phyloP scores from a whole-genome alignment of 2,329 filamentous ascomycete species.

The Simplicillium sp. region DNA sequence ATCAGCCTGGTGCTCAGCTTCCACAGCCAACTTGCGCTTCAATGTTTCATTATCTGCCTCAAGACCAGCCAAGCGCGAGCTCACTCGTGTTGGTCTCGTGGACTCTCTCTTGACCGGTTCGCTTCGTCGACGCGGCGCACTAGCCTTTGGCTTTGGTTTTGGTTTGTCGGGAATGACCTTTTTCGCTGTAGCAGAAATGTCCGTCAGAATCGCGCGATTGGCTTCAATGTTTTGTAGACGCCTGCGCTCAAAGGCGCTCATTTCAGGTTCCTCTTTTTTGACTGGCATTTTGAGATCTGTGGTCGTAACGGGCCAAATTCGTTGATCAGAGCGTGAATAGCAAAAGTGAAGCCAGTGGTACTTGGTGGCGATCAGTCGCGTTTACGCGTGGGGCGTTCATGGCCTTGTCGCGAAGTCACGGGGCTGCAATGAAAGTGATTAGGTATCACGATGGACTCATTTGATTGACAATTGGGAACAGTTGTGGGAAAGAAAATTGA shows the following conservation, averaged over 20 bases:
- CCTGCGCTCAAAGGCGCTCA: constrained; percentile 82
- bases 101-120: constrained; percentile 38
- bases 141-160: constrained; percentile 28
- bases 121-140: constrained; percentile 16
- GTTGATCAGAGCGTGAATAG: no score
- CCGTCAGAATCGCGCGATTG: constrained; percentile 71
- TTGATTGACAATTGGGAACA: no score
- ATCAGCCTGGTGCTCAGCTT: constrained; percentile 30
- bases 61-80: constrained; percentile 47
- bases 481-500: no score
- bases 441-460: no score
- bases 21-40: constrained; percentile 42
- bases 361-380: no score
- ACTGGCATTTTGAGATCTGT: constrained; percentile 30
- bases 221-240: constrained; percentile 79
- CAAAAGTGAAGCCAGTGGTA: no score
- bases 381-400: no score
- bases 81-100: constrained; percentile 43
- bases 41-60: constrained; percentile 35
- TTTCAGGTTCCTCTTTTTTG: constrained; percentile 29
- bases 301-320: no score
- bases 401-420: background rate
- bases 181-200: constrained; percentile 63
- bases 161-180: constrained; percentile 55
- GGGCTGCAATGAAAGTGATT: background rate